Base-by-base conservation (phyloP, 805 yeast genomes). In the Kockiozyma suomiensis region DNA sequence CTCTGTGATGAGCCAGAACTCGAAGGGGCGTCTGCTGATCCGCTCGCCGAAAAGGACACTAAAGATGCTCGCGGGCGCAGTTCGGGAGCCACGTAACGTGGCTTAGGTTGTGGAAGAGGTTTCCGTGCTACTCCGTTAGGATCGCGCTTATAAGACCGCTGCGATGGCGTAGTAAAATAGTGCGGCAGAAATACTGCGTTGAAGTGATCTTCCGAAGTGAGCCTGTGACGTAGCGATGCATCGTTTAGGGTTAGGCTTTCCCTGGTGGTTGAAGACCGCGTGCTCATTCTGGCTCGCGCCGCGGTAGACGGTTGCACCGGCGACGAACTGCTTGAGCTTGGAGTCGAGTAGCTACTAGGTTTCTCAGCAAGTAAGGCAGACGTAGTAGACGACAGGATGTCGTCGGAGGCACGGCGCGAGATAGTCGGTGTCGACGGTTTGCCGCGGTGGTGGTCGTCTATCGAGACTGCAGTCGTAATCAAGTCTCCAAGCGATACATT, bases 261-360 rank as follows among this genome's bases (percentile, higher is more conserved):
- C 6, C 42, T 30, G 3, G 25, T 37, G 19, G 21, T 19, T 12
- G 53, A 19, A 23, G 53, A 26, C 30, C 8, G 28, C 46, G 30
- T 2, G 28, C 45, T 41, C 28, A 41, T 8, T 43, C 17, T 10
- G 53, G 35, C 21, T 25, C 45, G 15, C 33, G 46, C 37, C 48
- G 55, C 55, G 15, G 55, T 40, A 43, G 54, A n/a, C 21, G 61
- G 51, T 26, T 54, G 41, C 13, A 47, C 17, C 1, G 56, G 38
- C 19, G 53, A 21, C 26, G 56, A n/a, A 2, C 19, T 13, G 21
- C 45, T 7, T 38, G 42, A 4, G 45, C 45, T 10, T 37, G 51
- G 12, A 21, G 19, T 12, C 35, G 41, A 30, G 54, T 17, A 13
- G 35, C 21, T 25, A 19, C 46, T 13, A 30, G 8, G 25, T 33